A percentile compares a stretch with the other conserved stretches of the same genome.
These are phyloP conservation scores for Vitis hybrid DNA, from an alignment of 177 flowering plant species.

Conservation along the genomic window DNA sequence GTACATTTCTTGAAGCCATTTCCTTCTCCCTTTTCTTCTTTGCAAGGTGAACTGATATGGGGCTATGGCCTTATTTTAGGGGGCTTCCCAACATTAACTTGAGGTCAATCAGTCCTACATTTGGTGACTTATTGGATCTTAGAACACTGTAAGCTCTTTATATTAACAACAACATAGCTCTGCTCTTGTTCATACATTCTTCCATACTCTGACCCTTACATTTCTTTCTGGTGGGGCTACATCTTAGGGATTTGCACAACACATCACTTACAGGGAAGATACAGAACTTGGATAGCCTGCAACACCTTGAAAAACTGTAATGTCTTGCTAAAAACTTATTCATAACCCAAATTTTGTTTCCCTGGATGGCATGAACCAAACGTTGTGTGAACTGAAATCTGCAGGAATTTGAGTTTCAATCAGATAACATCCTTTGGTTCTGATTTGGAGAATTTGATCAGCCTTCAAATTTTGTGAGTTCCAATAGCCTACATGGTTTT, in stretches of 20 bases:
- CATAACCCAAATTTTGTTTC: constrained; percentile 1
- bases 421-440: constrained; percentile 71
- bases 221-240: constrained; percentile 8
- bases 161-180: background rate
- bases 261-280: constrained; percentile 74
- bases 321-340: constrained; percentile 3
- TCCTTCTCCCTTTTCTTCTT: background rate
- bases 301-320: constrained; percentile 73
- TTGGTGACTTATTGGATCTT: constrained; percentile 81
- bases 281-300: constrained; percentile 76
- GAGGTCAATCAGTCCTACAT: constrained; percentile 68
- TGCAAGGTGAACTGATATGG: constrained; percentile 1
- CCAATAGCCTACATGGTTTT: constrained; percentile 3
- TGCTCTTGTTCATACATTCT: background rate
- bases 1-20: constrained; percentile 10
- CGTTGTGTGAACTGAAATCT: constrained; percentile 12
- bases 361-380: background rate
- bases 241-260: constrained; percentile 78
- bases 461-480: constrained; percentile 75
- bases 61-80: constrained; percentile 28
- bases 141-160: constrained; percentile 52
- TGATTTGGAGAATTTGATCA: constrained; percentile 49
- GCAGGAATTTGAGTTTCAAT: constrained; percentile 91
- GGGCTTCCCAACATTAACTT: constrained; percentile 57
- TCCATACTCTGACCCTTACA: background rate